Conservation (phyloP, 805 yeast genomes). For the Gaillardinia entomophila region DNA sequence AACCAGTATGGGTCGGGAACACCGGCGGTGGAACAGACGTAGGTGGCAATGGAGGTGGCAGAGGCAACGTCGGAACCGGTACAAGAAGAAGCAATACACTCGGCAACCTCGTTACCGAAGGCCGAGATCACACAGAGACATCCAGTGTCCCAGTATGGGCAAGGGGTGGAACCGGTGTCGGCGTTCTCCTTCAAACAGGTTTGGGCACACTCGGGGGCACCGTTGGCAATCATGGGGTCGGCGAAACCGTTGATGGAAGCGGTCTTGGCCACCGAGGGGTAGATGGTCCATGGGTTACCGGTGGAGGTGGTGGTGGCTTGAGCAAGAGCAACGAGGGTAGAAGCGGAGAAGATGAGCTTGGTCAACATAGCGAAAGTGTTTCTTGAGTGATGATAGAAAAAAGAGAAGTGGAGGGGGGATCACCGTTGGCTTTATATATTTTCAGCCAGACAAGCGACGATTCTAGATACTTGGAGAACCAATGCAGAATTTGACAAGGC, state of each 20-base stretch:
- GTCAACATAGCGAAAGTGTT: slow-evolving; percentile 10
- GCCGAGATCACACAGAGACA: slow-evolving; percentile 38
- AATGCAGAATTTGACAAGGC: too few relatives aligned
- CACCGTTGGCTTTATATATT: too few relatives aligned
- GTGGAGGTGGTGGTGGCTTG: slow-evolving; percentile 9
- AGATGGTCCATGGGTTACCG: slow-evolving; percentile 20
- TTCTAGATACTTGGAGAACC: too few relatives aligned
- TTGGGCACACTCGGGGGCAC: slow-evolving; percentile 33
- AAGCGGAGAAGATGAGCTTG: slow-evolving; percentile 6
- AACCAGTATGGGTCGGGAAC: slow-evolving; percentile 30
- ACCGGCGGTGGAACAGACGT: slow-evolving; percentile 30
- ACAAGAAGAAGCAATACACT: slow-evolving; percentile 22
- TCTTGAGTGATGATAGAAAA: neutral
- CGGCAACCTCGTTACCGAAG: slow-evolving; percentile 27
- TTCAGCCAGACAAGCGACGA: too few relatives aligned
- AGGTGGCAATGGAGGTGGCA: slow-evolving; percentile 25
- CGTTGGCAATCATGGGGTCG: slow-evolving; percentile 24
- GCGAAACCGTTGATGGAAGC: slow-evolving; percentile 40
- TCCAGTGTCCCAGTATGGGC: slow-evolving; percentile 44
- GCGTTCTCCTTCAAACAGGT: slow-evolving; percentile 18
- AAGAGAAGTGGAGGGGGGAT: neutral
- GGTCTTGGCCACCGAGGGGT: slow-evolving; percentile 31
- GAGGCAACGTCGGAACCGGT: slow-evolving; percentile 22
- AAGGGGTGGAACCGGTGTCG: slow-evolving; percentile 31
- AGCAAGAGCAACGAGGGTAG: slow-evolving; percentile 11